Percentiles rank a stretch among this genome's conserved stretches.
These are phyloP conservation scores for Candida chilensis DNA, from an alignment of 805 yeast species.

Conservation along the genomic window DNA sequence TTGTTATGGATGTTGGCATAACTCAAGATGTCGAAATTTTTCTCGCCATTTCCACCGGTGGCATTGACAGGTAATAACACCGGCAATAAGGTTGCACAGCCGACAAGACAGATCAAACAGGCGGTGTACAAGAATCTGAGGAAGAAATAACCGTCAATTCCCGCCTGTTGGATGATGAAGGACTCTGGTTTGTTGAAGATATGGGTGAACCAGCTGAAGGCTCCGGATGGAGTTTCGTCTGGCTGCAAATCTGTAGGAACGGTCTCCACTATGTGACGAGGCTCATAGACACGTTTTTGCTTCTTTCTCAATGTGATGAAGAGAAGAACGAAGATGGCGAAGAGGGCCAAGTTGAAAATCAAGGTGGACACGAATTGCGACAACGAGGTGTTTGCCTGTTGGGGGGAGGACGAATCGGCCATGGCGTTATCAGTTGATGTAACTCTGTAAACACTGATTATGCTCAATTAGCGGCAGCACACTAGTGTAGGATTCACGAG, in stretches of 20 bases:
- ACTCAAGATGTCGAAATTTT: constrained; percentile 59
- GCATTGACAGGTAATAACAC: constrained; percentile 69
- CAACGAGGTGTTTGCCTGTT: constrained; percentile 19
- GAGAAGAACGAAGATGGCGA: constrained; percentile 25
- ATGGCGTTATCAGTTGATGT: too few relatives aligned
- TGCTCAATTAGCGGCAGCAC: too few relatives aligned
- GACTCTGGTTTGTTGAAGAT: constrained; percentile 47
- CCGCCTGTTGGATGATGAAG: constrained; percentile 58
- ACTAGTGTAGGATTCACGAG: too few relatives aligned
- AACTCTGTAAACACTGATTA: too few relatives aligned
- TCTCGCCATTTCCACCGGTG: constrained; percentile 44
- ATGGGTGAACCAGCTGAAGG: constrained; percentile 45
- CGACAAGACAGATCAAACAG: constrained; percentile 39
- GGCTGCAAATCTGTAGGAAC: constrained; percentile 35
- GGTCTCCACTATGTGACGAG: constrained; percentile 34
- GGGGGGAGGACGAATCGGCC: background rate
- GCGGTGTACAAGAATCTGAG: constrained; percentile 55
- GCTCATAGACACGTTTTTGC: constrained; percentile 42
- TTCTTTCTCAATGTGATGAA: constrained; percentile 33
- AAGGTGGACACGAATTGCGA: constrained; percentile 42
- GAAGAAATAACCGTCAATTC: constrained; percentile 72
- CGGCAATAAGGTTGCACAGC: constrained; percentile 54
- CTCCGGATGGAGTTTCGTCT: constrained; percentile 32
- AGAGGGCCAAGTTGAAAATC: constrained; percentile 31
- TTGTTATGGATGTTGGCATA: constrained; percentile 52